A percentile compares a stretch with the other conserved stretches of the same genome.
phyloP scores from a whole-genome alignment of 371 early-diverging fungal species.

The Mortierella sp. region DNA sequence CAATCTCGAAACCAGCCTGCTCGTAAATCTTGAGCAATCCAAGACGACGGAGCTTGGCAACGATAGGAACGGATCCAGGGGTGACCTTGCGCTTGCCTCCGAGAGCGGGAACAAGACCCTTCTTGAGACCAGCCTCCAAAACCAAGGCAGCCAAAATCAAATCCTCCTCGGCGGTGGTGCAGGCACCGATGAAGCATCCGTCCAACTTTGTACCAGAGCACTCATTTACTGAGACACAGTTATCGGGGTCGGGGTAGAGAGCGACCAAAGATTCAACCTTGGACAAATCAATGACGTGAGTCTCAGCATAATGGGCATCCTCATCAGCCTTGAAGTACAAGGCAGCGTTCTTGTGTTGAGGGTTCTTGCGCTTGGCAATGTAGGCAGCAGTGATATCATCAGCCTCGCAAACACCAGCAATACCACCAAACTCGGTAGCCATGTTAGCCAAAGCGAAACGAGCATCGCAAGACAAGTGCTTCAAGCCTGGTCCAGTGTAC shows the following conservation, averaged over 20 bases:
- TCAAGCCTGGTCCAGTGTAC: slow-evolving; percentile 80
- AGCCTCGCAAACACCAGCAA: slow-evolving; percentile 83
- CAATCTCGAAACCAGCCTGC: slow-evolving; percentile 79
- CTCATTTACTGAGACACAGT: slow-evolving; percentile 75
- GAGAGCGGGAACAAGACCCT: slow-evolving; percentile 69
- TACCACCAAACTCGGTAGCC: slow-evolving; percentile 88
- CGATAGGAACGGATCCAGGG: slow-evolving; percentile 83
- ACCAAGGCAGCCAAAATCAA: slow-evolving; percentile 82
- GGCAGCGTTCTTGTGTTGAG: slow-evolving; percentile 74
- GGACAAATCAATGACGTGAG: slow-evolving; percentile 76
- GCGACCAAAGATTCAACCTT: slow-evolving; percentile 79
- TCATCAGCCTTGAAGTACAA: slow-evolving; percentile 80
- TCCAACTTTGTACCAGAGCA: slow-evolving; percentile 74
- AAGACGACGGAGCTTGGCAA: slow-evolving; percentile 82
- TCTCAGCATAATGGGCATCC: slow-evolving; percentile 81
- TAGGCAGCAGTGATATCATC: slow-evolving; percentile 81
- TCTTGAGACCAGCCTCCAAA: slow-evolving; percentile 77
- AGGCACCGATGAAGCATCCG: slow-evolving; percentile 85
- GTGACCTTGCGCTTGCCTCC: slow-evolving; percentile 81
- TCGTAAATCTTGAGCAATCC: slow-evolving; percentile 79
- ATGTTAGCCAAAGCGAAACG: slow-evolving; percentile 86
- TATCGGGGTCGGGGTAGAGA: slow-evolving; percentile 82
- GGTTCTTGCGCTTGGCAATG: slow-evolving; percentile 75
- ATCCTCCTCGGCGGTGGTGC: slow-evolving; percentile 88
- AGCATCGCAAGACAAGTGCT: slow-evolving; percentile 83